Evolutionary conservation across 108 stramenopile species (phyloP), one percentile per base, ranked within the genome.

Genomic region (Hondaea fermentalgiana): DNA sequence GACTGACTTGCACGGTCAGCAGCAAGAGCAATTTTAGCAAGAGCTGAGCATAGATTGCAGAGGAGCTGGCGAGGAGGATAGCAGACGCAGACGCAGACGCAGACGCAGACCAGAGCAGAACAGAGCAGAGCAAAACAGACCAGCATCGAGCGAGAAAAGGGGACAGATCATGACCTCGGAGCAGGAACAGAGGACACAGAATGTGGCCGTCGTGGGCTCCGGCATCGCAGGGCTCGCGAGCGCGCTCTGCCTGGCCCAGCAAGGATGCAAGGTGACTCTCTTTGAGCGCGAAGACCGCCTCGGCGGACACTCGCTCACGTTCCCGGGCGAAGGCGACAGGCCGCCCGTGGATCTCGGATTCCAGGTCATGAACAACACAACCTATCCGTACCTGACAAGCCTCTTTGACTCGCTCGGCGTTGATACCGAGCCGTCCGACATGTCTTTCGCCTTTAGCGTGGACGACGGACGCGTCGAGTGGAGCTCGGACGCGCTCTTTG

Each of bases 331-430:
- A 19, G 91, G 90, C 51, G 97, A 97, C 91, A 28, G 89, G 19
- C 28, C 35, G 16, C 89, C 89, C 55, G 95, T 96, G 55, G 98
- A 97, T 89, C 94, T 95, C 49, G 98, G 98, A 0, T 99, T 99
- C 93, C 98, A 98, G 97, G 98, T 99, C 28, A 98, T 95, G 92
- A 99, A 99, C 87, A 72, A 93, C 17, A 89, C 87, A 47, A 99
- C 98, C 87, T 99, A 99, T 94, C 98, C 98, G 83, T 97, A 98
- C 90, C 93, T 99, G 95, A 93, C 94, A 35, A 55, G 83, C 5
- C 95, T 98, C 92, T 98, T 99, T 88, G 92, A 89, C 8, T 88
- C 91, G 55, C 92, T 99, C 10, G 94, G 93, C 58, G 95, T 98
- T 35, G 47, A 83, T 60, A 88, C 89, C 21, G 96, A 96, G 89